phyloP scores from a whole-genome alignment of 208 protist species.

The Trypanosoma mega region DNA sequence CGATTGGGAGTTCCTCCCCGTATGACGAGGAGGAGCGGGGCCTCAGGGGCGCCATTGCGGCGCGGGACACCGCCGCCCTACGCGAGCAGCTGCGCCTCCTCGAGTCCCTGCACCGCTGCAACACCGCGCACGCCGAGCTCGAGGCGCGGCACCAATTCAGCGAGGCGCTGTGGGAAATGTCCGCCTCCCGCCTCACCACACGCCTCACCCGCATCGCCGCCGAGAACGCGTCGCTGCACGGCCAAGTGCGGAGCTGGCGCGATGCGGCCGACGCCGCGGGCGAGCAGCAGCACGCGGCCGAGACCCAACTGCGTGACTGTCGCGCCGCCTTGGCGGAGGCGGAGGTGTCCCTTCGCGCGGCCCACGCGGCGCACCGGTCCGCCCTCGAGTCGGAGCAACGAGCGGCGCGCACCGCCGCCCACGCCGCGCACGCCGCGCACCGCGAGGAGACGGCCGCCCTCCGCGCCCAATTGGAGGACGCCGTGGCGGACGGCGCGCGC shows the following conservation, averaged over 20 bases:
- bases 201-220: slow-evolving; percentile 29
- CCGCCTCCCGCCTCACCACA: slow-evolving; percentile 34
- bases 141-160: slow-evolving; percentile 31
- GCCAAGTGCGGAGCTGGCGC: slow-evolving; percentile 38
- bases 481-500: no score
- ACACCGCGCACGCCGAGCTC: slow-evolving; percentile 38
- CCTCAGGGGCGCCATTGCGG: no score
- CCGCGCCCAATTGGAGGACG: no score
- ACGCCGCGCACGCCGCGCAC: no score
- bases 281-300: background rate
- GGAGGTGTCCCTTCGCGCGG: slow-evolving; percentile 22
- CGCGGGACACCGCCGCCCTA: no score
- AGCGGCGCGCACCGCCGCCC: slow-evolving; percentile 10
- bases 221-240: slow-evolving; percentile 36
- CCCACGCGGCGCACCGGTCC: background rate
- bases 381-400: slow-evolving; percentile 11
- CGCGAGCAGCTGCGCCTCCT: slow-evolving; percentile 61
- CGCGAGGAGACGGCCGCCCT: no score
- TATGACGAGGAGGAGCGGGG: background rate
- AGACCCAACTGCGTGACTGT: slow-evolving; percentile 14
- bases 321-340: slow-evolving; percentile 14
- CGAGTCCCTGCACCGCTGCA: slow-evolving; percentile 37
- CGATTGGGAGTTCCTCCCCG: slow-evolving; percentile 4
- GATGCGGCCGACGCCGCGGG: slow-evolving; percentile 25
- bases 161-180: slow-evolving; percentile 31